A percentile compares a stretch with the other conserved stretches of the same genome.
phyloP scores from a whole-genome alignment of 495 filamentous ascomycete genomes.

The Hypoxylon perforatum region DNA sequence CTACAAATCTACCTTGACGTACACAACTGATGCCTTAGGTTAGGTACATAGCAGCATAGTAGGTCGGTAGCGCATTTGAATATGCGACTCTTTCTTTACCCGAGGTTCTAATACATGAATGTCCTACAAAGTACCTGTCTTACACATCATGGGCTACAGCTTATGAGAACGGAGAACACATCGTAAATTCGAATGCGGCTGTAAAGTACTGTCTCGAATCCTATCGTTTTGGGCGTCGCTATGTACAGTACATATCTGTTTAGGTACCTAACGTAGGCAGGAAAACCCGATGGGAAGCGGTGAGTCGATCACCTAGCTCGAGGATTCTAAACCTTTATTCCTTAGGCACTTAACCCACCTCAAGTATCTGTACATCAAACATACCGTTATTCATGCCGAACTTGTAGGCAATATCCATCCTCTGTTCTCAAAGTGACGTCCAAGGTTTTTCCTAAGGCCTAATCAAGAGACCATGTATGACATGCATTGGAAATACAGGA shows the following conservation, averaged over 20 bases:
- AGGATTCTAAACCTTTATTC: slow-evolving; percentile 12
- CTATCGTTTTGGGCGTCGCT: background rate
- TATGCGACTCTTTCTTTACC: too few relatives aligned
- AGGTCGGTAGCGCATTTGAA: too few relatives aligned
- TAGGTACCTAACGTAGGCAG: slow-evolving; percentile 16
- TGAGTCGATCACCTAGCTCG: slow-evolving; percentile 17
- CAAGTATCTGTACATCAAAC: background rate
- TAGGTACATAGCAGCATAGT: too few relatives aligned
- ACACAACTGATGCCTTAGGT: too few relatives aligned
- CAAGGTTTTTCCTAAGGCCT: slow-evolving; percentile 5
- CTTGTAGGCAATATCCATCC: slow-evolving; percentile 1
- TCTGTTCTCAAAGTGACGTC: slow-evolving; percentile 6
- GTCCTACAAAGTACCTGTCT: too few relatives aligned
- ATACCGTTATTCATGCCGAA: background rate
- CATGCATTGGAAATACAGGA: slow-evolving; percentile 24
- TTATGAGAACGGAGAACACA: too few relatives aligned
- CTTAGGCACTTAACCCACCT: background rate
- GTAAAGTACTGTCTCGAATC: background rate
- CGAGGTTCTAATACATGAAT: too few relatives aligned
- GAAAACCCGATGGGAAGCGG: slow-evolving; percentile 33
- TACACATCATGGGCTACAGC: too few relatives aligned
- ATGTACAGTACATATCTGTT: slow-evolving; percentile 6
- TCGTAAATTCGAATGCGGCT: slow-evolving; percentile 5
- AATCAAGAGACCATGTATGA: background rate
- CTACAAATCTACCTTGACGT: too few relatives aligned